These are phyloP conservation scores for Whalleya microplaca DNA, from an alignment of 2,329 filamentous ascomycete genomes.

Conservation along the genomic window DNA sequence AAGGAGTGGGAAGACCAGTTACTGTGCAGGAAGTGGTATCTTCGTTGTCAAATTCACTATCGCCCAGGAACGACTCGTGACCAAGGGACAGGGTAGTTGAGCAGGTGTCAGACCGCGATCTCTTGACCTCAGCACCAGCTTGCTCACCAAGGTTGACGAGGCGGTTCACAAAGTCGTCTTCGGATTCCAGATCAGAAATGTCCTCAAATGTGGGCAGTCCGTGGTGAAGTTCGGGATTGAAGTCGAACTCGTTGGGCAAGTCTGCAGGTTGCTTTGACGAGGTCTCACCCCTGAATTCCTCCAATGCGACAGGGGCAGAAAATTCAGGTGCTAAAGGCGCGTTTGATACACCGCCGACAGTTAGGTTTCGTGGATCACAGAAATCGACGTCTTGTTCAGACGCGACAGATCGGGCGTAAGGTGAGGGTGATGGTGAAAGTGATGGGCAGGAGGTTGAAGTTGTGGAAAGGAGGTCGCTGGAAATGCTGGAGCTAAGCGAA, in stretches of 20 bases:
- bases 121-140: conserved; percentile 65
- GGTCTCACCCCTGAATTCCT: conserved; percentile 60
- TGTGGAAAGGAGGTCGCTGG: conserved; percentile 73
- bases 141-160: conserved; percentile 69
- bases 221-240: conserved; percentile 53
- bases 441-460: conserved; percentile 80
- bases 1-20: conserved; percentile 65
- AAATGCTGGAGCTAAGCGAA: conserved; percentile 64
- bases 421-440: conserved; percentile 83
- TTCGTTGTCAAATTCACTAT: conserved; percentile 73
- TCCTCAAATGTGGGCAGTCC: conserved; percentile 79
- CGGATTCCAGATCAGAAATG: conserved; percentile 86
- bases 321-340: conserved; percentile 63
- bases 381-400: conserved; percentile 79
- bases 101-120: conserved; percentile 69
- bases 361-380: conserved; percentile 89
- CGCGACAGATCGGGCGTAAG: conserved; percentile 70
- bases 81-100: conserved; percentile 70
- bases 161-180: conserved; percentile 80
- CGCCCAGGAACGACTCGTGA: conserved; percentile 77
- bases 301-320: conserved; percentile 65
- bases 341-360: conserved; percentile 63
- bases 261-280: conserved; percentile 51
- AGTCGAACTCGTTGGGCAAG: conserved; percentile 54
- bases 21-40: conserved; percentile 66